Evolutionary conservation across 352 stramenopile genomes (phyloP), one percentile per base, ranked within the genome.

Genomic region (Phytophthora pluvialis): DNA sequence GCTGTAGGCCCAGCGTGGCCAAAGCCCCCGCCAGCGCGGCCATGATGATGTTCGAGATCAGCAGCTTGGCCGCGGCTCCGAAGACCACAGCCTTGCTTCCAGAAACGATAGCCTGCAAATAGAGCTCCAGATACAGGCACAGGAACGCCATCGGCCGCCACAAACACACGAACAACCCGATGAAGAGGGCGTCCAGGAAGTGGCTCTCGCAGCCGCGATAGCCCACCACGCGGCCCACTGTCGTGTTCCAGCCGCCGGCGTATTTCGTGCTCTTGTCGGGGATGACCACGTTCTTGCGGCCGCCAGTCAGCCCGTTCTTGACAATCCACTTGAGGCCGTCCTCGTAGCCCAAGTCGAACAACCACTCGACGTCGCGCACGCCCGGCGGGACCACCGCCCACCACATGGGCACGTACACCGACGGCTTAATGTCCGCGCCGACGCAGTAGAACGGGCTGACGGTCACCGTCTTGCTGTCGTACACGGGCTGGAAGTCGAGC

Each of bases 381-480:
- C 72, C 76, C 0, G 88, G 86, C 16, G 89, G 88, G 51, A 91
- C 79, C 31, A 95, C 3, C 1, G 78, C 83, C 89, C 89, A 97
- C 86, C 88, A 94, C 78, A 96, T 88, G 2, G 89, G 89, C 59
- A 97, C 86, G 58, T 96, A 97, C n/a, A 87, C 81, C 33, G 85
- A 95, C 12, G 89, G 88, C 63, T 96, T 96, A 62, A 96, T 97
- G 66, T 96, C 88, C 5, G 88, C 86, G n/a, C 78, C 71, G 10
- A 86, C 90, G 68, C 84, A 96, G 75, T 96, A 97, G 68, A 97
- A 91, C 18, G 88, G 86, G 46, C 85, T 95, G 33, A 96, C 71
- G 0, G 83, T 93, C 57, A 97, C 70, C 1, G 88, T 97, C 38
- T 81, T 76, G 7, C 64, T 71, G 52, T 93, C 81, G 42, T 86